Percentiles rank a stretch among this genome's conserved stretches.
phyloP scores from a whole-genome alignment of 176 grass and related monocot genomes.

The Oryza meyeriana region DNA sequence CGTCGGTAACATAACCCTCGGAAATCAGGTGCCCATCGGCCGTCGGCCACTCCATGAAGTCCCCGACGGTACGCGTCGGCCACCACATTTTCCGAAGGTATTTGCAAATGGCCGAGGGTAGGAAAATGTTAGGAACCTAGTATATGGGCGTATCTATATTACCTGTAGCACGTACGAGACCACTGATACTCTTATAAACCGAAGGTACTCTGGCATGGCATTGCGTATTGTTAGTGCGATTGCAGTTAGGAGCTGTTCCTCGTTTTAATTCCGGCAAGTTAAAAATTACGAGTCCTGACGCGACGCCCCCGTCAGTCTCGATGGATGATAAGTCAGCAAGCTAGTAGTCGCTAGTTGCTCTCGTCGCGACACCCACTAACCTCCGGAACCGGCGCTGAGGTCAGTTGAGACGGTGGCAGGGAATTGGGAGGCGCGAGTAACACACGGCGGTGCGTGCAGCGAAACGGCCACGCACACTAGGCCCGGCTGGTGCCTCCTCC shows the following conservation, averaged over 20 bases:
- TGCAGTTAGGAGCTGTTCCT: background rate
- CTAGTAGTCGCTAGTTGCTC: background rate
- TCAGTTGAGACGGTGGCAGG: background rate
- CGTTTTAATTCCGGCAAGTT: slow-evolving; percentile 22
- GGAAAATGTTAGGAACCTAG: too few species aligned
- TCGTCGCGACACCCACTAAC: background rate
- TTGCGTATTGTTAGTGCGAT: background rate
- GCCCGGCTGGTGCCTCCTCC: background rate
- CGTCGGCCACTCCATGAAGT: too few species aligned
- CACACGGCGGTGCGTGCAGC: slow-evolving; percentile 7
- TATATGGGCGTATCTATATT: too few species aligned
- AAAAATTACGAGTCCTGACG: background rate
- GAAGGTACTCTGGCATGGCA: background rate
- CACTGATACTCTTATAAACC: background rate
- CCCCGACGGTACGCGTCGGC: too few species aligned
- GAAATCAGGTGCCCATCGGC: too few species aligned
- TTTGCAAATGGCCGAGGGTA: too few species aligned
- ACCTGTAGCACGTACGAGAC: background rate
- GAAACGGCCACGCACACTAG: background rate
- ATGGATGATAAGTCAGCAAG: background rate
- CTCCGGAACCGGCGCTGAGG: background rate
- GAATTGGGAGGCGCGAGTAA: slow-evolving; percentile 9
- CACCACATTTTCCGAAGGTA: too few species aligned
- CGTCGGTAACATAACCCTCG: too few species aligned
- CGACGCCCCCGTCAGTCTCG: slow-evolving; percentile 6